Conservation (phyloP, 768 basidiomycete genomes). For the Mycena filopes region DNA sequence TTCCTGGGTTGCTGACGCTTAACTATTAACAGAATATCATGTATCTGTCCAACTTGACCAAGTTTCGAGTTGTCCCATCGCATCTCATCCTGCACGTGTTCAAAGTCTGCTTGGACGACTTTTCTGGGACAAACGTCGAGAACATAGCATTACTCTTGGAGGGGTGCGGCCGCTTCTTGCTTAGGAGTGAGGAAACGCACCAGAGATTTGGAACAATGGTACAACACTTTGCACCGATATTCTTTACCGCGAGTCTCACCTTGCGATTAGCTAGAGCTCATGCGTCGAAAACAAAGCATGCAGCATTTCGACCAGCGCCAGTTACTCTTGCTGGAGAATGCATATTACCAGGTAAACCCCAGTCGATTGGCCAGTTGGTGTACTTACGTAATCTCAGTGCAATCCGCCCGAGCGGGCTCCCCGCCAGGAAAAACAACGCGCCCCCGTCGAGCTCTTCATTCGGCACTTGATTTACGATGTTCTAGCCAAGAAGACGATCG, state of each 20-base stretch:
- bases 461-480: slow-evolving; percentile 96
- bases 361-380: neutral
- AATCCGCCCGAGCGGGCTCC: slow-evolving; percentile 96
- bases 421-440: slow-evolving; percentile 84
- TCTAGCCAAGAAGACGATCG: slow-evolving; percentile 91
- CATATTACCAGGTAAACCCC: slow-evolving; percentile 87
- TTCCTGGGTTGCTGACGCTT: neutral
- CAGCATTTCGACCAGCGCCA: slow-evolving; percentile 95
- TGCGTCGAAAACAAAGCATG: slow-evolving; percentile 93
- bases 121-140: slow-evolving; percentile 92
- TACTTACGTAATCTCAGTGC: slow-evolving; percentile 62
- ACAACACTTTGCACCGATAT: slow-evolving; percentile 27
- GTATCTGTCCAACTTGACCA: slow-evolving; percentile 93
- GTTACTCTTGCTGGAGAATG: slow-evolving; percentile 91
- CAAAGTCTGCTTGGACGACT: slow-evolving; percentile 97
- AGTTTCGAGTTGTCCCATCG: slow-evolving; percentile 90
- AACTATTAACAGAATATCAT: slow-evolving; percentile 74
- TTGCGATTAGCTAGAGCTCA: slow-evolving; percentile 79
- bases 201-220: slow-evolving; percentile 93
- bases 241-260: neutral
- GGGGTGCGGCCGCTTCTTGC: slow-evolving; percentile 91
- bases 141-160: slow-evolving; percentile 92
- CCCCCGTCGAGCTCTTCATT: slow-evolving; percentile 92
- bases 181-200: slow-evolving; percentile 88
- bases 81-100: slow-evolving; percentile 95